Evolutionary conservation across 305 asterid species (phyloP).

Genomic region (Fraxinus sp.): DNA sequence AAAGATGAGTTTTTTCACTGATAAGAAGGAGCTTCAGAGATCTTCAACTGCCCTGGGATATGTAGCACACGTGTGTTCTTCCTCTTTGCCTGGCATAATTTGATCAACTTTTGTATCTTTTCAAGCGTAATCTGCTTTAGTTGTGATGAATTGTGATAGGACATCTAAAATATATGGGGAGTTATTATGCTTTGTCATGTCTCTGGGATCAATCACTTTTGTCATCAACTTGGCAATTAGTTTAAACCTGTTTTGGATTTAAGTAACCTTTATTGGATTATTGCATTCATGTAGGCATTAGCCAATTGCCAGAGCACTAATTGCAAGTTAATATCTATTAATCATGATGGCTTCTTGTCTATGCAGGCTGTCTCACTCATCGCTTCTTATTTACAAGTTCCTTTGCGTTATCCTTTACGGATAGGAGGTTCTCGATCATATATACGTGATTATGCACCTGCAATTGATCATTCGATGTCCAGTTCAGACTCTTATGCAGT

Average conservation of each 20-base stretch:
- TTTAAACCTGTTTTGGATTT: background rate
- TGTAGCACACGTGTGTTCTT: slow-evolving; percentile 82
- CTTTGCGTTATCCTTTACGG: slow-evolving; percentile 82
- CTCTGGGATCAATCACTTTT: slow-evolving; percentile 20
- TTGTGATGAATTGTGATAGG: slow-evolving; percentile 11
- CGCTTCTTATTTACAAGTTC: slow-evolving; percentile 83
- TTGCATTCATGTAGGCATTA: background rate
- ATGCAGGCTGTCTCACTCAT: slow-evolving; percentile 80
- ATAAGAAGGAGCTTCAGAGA: slow-evolving; percentile 92
- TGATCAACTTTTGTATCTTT: slow-evolving; percentile 22
- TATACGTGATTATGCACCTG: slow-evolving; percentile 80
- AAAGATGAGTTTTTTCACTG: slow-evolving; percentile 94
- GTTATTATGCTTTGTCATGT: slow-evolving; percentile 15
- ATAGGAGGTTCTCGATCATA: slow-evolving; percentile 95
- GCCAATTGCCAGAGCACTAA: slow-evolving; percentile 21
- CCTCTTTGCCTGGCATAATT: slow-evolving; percentile 25
- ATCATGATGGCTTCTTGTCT: slow-evolving; percentile 25
- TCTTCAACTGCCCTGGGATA: slow-evolving; percentile 96
- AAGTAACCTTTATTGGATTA: slow-evolving; percentile 1
- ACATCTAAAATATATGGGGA: slow-evolving; percentile 13
- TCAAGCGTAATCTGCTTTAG: slow-evolving; percentile 20
- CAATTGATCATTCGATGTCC: slow-evolving; percentile 62
- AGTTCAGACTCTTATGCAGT: slow-evolving; percentile 43
- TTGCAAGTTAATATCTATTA: slow-evolving; percentile 23
- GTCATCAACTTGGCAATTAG: slow-evolving; percentile 17